Conservation (phyloP, 441 rosid genomes). For the Syzygium syzygioides region DNA sequence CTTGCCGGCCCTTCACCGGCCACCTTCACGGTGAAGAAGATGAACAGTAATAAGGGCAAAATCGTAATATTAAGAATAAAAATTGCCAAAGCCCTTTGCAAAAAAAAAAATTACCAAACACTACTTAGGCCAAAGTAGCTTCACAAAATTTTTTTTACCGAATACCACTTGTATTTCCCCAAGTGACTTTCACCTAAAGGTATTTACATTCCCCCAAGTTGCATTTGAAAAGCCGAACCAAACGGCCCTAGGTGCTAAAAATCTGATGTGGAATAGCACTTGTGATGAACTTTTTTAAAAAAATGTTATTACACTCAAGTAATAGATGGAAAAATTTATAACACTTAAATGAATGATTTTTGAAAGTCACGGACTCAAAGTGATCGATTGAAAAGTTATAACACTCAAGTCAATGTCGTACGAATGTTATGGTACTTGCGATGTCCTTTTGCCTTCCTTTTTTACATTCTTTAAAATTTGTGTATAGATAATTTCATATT, state of each 20-base stretch:
- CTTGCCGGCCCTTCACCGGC: too few relatives aligned
- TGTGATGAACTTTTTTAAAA: not conserved
- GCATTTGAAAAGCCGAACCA: too few relatives aligned
- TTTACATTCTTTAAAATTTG: not conserved
- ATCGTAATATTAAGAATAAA: too few relatives aligned
- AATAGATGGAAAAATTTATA: fast-evolving
- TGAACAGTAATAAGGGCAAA: too few relatives aligned
- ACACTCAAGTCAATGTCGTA: fast-evolving
- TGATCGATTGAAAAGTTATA: not conserved
- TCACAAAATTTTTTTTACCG: too few relatives aligned
- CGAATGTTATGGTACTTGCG: fast-evolving
- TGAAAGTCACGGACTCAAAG: not conserved
- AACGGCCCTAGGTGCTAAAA: not conserved
- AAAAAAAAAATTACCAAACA: too few relatives aligned
- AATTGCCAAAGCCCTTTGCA: too few relatives aligned
- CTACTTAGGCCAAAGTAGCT: too few relatives aligned
- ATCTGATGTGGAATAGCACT: not conserved
- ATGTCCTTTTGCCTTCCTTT: not conserved
- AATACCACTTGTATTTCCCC: too few relatives aligned
- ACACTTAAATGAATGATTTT: not conserved
- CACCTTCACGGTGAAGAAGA: too few relatives aligned
- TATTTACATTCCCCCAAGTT: too few relatives aligned
- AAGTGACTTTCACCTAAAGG: too few relatives aligned
- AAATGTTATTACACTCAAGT: not conserved
- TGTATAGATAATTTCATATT: not conserved